A percentile compares a stretch with the other conserved stretches of the same genome.
Evolutionary conservation across 345 rosid genomes (phyloP).

Genomic region (Diplotaxis tenuifolia): DNA sequence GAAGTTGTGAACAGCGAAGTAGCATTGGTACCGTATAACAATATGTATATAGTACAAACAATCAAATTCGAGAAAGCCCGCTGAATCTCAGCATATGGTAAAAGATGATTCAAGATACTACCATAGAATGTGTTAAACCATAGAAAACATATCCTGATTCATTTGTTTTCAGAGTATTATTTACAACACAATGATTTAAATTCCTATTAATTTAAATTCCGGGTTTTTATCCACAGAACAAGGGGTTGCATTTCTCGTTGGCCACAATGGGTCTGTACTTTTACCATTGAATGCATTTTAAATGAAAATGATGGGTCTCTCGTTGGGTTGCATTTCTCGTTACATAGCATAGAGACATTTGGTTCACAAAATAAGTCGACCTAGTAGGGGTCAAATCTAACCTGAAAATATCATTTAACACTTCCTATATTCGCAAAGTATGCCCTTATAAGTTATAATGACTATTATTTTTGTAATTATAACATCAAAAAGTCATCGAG

Average conservation of each 20-base stretch:
- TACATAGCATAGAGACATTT: not conserved
- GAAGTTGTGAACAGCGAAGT: no score
- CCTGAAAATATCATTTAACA: not conserved
- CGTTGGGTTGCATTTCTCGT: no score
- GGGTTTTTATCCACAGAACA: not conserved
- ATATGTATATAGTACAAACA: not conserved
- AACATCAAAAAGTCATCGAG: not conserved
- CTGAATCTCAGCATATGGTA: not conserved
- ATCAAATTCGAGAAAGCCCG: not conserved
- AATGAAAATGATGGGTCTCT: not conserved
- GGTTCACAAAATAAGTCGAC: slow-evolving; percentile 1
- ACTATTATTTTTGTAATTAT: not conserved
- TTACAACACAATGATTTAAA: not conserved
- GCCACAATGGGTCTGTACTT: not conserved
- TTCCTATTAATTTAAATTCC: not conserved
- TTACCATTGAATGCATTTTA: not conserved
- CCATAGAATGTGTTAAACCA: not conserved
- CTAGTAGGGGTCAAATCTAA: not conserved
- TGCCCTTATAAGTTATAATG: not conserved
- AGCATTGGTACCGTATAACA: not conserved
- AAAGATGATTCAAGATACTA: not conserved
- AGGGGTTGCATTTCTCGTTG: slow-evolving; percentile 10
- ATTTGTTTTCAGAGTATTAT: not conserved
- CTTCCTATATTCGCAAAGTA: not conserved
- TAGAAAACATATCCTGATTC: not conserved